phyloP scores from a whole-genome alignment of 106 monocot species.

The Dendrobium chrysotoxum region DNA sequence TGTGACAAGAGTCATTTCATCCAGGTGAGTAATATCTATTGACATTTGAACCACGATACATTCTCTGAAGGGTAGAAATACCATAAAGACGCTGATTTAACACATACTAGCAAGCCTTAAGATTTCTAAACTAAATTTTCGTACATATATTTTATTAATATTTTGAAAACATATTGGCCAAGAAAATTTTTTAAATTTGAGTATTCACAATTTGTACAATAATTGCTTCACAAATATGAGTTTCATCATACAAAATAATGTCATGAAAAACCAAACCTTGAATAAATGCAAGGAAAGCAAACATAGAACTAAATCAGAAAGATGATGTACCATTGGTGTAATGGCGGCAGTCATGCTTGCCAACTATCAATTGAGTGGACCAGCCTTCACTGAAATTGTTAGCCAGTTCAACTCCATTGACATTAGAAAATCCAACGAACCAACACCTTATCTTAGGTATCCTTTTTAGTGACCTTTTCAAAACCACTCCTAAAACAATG shows the following conservation, averaged over 20 bases:
- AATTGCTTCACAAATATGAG: not conserved
- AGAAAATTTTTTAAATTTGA: not conserved
- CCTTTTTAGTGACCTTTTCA: conserved; percentile 49
- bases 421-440: conserved; percentile 62
- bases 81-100: no score
- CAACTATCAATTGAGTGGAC: conserved; percentile 53
- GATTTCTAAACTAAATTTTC: no score
- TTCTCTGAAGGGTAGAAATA: no score
- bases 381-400: conserved; percentile 57
- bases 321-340: conserved; percentile 52
- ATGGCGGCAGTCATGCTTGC: conserved; percentile 77
- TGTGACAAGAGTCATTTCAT: no score
- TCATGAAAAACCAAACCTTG: no score
- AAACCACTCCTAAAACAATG: conserved; percentile 43
- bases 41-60: no score
- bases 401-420: conserved; percentile 35
- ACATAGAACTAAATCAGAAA: not conserved
- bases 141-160: no score
- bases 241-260: not conserved
- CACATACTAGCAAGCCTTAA: no score
- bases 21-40: no score
- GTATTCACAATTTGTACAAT: not conserved
- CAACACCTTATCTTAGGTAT: conserved; percentile 67
- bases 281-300: not conserved
- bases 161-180: no score